Evolutionary conservation across 768 basidiomycete species (phyloP).

Genomic region (Boletus rubroflammeus): DNA sequence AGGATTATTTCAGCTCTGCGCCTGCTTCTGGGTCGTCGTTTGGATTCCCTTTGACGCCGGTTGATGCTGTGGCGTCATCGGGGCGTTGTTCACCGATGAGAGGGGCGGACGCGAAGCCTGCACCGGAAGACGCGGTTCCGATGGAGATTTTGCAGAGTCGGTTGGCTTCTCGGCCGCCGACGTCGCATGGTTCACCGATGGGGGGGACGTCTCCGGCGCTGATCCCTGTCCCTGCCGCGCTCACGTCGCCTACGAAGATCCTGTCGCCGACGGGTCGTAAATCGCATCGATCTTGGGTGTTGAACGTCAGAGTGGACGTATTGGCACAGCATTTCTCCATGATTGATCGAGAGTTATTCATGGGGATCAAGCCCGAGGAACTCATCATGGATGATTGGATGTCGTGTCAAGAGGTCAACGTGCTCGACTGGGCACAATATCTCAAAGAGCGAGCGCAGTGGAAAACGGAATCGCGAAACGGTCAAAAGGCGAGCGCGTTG

Average conservation of each 20-base stretch:
- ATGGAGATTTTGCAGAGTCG: slow-evolving; percentile 63
- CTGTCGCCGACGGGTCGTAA: slow-evolving; percentile 37
- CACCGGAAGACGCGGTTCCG: slow-evolving; percentile 60
- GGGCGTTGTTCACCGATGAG: slow-evolving; percentile 29
- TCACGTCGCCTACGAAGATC: slow-evolving; percentile 35
- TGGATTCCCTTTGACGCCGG: slow-evolving; percentile 15
- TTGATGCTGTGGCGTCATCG: slow-evolving; percentile 2
- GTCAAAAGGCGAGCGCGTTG: slow-evolving; percentile 66
- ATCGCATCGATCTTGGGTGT: slow-evolving; percentile 69
- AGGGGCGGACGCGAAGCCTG: slow-evolving; percentile 44
- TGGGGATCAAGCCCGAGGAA: slow-evolving; percentile 83
- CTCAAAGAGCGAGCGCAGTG: slow-evolving; percentile 68
- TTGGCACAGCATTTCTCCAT: slow-evolving; percentile 79
- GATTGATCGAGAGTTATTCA: slow-evolving; percentile 86
- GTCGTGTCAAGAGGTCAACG: slow-evolving; percentile 56
- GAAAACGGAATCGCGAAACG: slow-evolving; percentile 57
- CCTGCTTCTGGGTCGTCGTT: slow-evolving; percentile 12
- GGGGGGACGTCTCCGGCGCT: slow-evolving; percentile 13
- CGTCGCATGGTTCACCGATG: slow-evolving; percentile 29
- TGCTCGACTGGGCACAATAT: slow-evolving; percentile 82
- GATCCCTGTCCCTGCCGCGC: slow-evolving; percentile 9
- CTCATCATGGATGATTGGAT: slow-evolving; percentile 74
- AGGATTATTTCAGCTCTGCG: slow-evolving; percentile 24
- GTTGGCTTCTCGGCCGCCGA: slow-evolving; percentile 39
- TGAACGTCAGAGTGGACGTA: slow-evolving; percentile 54